Evolutionary conservation across 228 moss, liverwort and hornwort species (phyloP), one percentile per base, ranked within the genome.

Genomic region (Sphagnum fallax): DNA sequence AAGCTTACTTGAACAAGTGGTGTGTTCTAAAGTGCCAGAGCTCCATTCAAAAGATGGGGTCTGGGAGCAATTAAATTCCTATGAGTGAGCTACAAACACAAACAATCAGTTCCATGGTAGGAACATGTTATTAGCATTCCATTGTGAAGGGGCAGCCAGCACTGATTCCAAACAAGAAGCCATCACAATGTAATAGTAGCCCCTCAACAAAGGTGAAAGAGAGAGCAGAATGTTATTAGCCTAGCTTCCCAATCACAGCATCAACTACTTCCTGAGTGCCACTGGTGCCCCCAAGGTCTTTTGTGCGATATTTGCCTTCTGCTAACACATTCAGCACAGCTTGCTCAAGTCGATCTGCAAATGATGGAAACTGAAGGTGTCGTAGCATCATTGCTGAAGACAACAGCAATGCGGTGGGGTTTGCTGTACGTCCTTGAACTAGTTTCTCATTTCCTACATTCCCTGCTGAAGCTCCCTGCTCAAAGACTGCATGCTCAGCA

Each of bases 351-450:
- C 87, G 83, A 71, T 98, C 98, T 58, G 98, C 98, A 74, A 98
- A 98, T 52, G 94, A 84, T 53, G 98, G 98, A 62, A 98, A 98
- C 84, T 98, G 92, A 14, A 98, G 84, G 89, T 98, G 98, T 72
- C 98, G 85, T 77, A 98, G 79, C 90, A 98, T 94, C 98, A 98
- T 98, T 48, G 93, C 98, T 66, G 98, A 93, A 16, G 98, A 98
- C 61, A 98, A 79, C 32, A 98, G 72, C 67, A 93, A 77, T 69
- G 98, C 98, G 63, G 79, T 88, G 48, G 98, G 98, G 49, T 98
- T 98, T 6, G 98, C 98, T 16, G 87, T 77, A 57, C 84, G 85
- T 70, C 89, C 89, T 70, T 80, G 79, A 57, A 98, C 91, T 8
- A 98, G 77, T 79, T 92, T 92, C 72, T 98, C 98, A 69, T 92